phyloP scores from a whole-genome alignment of 2,329 filamentous ascomycete species.

The Lecanosticta acicola region DNA sequence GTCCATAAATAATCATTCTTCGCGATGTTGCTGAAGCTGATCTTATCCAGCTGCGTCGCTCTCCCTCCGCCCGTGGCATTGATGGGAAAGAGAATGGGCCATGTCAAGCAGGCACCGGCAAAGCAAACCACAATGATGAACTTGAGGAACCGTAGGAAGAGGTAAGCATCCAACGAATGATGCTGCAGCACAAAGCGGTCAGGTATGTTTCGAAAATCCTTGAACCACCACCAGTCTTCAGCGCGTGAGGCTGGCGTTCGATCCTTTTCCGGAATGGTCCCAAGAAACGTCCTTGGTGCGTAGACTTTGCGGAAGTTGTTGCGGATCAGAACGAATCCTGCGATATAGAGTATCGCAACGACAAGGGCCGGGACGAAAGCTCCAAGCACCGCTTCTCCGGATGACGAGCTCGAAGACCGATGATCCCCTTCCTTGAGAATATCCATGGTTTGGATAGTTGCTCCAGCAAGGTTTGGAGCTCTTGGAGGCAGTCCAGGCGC shows the following conservation, averaged over 20 bases:
- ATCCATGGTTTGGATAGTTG: conserved; percentile 6
- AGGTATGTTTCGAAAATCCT: conserved; percentile 39
- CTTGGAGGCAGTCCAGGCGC: no score
- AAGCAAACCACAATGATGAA: conserved; percentile 40
- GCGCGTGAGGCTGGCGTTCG: conserved; percentile 26
- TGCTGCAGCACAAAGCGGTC: conserved; percentile 45
- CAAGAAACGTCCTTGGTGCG: conserved; percentile 31
- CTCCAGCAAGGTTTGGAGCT: no score
- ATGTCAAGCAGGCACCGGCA: conserved; percentile 40
- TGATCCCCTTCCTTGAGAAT: conserved; percentile 23
- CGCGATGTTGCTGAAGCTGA: conserved; percentile 38
- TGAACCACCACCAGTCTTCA: conserved; percentile 42
- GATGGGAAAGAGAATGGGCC: conserved; percentile 45
- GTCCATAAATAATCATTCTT: conserved; percentile 41
- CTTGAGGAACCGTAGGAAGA: conserved; percentile 45
- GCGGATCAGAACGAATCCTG: conserved; percentile 26
- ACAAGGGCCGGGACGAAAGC: conserved; percentile 31
- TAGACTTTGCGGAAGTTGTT: conserved; percentile 30
- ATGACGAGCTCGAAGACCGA: conserved; percentile 25
- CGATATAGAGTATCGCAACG: conserved; percentile 27
- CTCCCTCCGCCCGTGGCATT: conserved; percentile 38
- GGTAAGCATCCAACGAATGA: conserved; percentile 45
- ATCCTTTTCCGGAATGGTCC: conserved; percentile 30
- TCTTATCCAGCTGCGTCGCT: conserved; percentile 28
- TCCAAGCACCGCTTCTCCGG: conserved; percentile 28